Base-by-base conservation (phyloP, 352 stramenopile genomes). In the Chrysophaeum taylorii region DNA sequence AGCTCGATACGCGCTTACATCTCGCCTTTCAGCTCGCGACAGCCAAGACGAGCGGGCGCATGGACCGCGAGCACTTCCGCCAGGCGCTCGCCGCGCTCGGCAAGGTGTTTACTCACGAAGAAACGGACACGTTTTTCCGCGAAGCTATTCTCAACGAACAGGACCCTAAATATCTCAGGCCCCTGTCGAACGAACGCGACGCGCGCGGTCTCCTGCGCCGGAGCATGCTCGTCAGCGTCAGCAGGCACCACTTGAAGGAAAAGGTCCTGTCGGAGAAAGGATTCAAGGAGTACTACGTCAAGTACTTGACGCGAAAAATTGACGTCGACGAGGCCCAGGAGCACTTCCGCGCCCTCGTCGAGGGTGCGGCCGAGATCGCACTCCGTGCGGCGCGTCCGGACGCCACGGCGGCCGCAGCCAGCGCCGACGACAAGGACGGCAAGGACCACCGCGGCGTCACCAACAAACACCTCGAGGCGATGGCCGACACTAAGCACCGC, bases 351-450 rank as follows among this genome's bases (percentile, higher is more conserved):
- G 57, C 57, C 5, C 35, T 66, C 12, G 57, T 66, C 57, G 57
- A 66, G 57, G 57, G 57, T 36, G 57, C 57, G 33, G 57, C 57
- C 2, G 57, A 66, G 57, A 41, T 45, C 33, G 57, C 33, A n/a
- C n/a, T n/a, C n/a, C n/a, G n/a, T n/a, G n/a, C n/a, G n/a, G n/a
- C n/a, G n/a, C n/a, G n/a, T n/a, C n/a, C n/a, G n/a, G n/a, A n/a
- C n/a, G n/a, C n/a, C n/a, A n/a, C n/a, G n/a, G n/a, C n/a, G n/a
- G n/a, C n/a, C n/a, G n/a, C n/a, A n/a, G n/a, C n/a, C n/a, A n/a
- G n/a, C n/a, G n/a, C n/a, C n/a, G n/a, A n/a, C n/a, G n/a, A n/a
- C n/a, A n/a, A n/a, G n/a, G n/a, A 62, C 25, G 50, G 50, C 50
- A 36, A 38, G 27, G 25, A 31, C 50, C 15, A 62, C 2, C 2